Evolutionary conservation across 495 filamentous ascomycete species (phyloP), one percentile per base, ranked within the genome.

Genomic region (Amniculicola lignicola): DNA sequence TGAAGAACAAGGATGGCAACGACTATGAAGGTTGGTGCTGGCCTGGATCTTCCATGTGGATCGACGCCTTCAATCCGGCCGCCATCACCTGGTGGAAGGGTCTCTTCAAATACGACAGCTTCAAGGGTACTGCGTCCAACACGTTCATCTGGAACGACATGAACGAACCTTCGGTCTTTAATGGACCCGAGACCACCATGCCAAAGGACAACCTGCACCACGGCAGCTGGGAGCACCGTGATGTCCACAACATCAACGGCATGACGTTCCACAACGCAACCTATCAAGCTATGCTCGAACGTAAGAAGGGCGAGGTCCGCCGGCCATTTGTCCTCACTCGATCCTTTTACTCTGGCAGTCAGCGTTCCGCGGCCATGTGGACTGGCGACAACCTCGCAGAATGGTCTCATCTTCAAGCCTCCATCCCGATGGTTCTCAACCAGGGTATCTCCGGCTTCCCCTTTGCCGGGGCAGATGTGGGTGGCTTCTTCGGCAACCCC

Each of bases 91-190:
- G 94, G 94, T 98, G 93, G 93, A 81, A 78, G 37, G 70, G 75
- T 11, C 81, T 96, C 6, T 96, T 94, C 78, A 85, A 87, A 58
- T 96, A 90, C 64, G 83, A 89, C 66, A 79, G 70, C 37, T 96
- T 94, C 77, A 87, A 87, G 67, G 89, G 88, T 41, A 84, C 89
- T 3, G 77, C 84, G 62, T 71, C 83, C 31, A 97, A 96, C 66
- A 81, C 86, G 3, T 96, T 89, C 74, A 84, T 97, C 67, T 98
- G 93, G 93, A 98, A 98, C 70, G 93, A 98, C 67, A 98, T 98
- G 93, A 98, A 96, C 64, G 93, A 98, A 73, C 93, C 93, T 0
- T 96, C 93, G 0, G 93, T 98, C 6, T 98, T 98, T 76, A 95
- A 96, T 66, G 93, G 93, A 0, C 93, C 93, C 0, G 93, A 98